Evolutionary conservation across 345 rosid species (phyloP), one percentile per base, ranked within the genome.

Genomic region (Bruguiera gymnorhiza): DNA sequence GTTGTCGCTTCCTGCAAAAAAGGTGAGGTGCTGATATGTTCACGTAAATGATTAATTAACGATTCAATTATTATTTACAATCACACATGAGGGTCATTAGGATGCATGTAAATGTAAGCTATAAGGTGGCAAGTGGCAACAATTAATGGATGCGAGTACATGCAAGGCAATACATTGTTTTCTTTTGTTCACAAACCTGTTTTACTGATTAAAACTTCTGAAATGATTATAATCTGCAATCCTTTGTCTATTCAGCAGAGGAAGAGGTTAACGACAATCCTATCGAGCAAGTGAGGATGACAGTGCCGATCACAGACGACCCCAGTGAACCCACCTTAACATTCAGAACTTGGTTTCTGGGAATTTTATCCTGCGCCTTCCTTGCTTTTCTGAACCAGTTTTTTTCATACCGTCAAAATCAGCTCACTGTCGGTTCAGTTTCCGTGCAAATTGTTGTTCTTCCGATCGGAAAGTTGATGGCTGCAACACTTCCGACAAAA

Each of bases 341-440:
- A 13, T 57, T 85, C 9, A 66, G 88, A 63, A 81, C 88, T 70
- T 85, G 88, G 88, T 39, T 75, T 24, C 77, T 85, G 16, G 88
- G 88, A 65, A 23, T 81, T 8, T 0, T 32, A 8, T 68, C 83
- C 1, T 85, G 86, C 16, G n/a, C 43, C 52, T 10, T 85, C 32
- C 77, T 75, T 1, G 46, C 85, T 7, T 81, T 80, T 36, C 62
- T 81, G 66, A 73, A 83, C 74, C 80, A 83, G 31, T 81, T 83
- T 61, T 85, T 82, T 27, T 30, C 19, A 8, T 85, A 74, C 43
- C 83, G 86, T 20, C 61, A 67, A 48, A 83, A 83, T 58, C 66
- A 55, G 48, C 72, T 85, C 6, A 18, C 21, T 2, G 27, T 85
- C 31, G 15, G 64, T 7, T 56, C 82, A 6, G 73, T 80, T 21